Conservation (phyloP, 2,329 filamentous ascomycete genomes). For the Fusarium luffae region DNA sequence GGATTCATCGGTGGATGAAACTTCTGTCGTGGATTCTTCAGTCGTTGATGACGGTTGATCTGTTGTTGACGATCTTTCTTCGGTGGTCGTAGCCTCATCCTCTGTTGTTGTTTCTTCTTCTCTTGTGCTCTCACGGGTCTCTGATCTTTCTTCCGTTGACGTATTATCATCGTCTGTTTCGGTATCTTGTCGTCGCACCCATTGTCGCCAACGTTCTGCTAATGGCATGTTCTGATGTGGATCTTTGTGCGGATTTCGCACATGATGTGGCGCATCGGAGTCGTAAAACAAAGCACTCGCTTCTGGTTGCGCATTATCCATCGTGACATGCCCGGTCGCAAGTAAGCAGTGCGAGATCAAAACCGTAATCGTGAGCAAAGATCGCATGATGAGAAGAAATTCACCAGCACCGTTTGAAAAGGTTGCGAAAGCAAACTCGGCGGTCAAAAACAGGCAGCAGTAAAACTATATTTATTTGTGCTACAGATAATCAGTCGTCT, state of each 20-base stretch:
- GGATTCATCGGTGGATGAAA: slow-evolving; percentile 2
- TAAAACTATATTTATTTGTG: not conserved
- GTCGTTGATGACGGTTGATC: slow-evolving; percentile 2
- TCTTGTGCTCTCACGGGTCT: not conserved
- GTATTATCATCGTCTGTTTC: not conserved
- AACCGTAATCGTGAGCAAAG: not conserved
- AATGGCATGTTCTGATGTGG: not conserved
- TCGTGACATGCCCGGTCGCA: not conserved
- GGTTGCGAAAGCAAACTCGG: not conserved
- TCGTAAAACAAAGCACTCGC: not conserved
- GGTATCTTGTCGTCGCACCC: slow-evolving; percentile 18
- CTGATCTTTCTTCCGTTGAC: not conserved
- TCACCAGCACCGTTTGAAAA: not conserved
- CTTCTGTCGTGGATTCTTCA: not conserved
- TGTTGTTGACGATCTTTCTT: not conserved
- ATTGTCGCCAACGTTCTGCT: slow-evolving; percentile 15
- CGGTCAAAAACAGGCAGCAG: not conserved
- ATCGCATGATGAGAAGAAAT: not conserved
- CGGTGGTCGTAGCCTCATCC: not conserved
- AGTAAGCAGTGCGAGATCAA: not conserved
- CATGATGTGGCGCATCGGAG: not conserved
- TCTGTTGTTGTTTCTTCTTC: not conserved
- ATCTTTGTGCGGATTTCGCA: not conserved
- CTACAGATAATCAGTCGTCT: not conserved
- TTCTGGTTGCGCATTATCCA: not conserved